Evolutionary conservation across 192 early-diverging fungal genomes (phyloP).

Genomic region (Umbelopsis ramanniana): DNA sequence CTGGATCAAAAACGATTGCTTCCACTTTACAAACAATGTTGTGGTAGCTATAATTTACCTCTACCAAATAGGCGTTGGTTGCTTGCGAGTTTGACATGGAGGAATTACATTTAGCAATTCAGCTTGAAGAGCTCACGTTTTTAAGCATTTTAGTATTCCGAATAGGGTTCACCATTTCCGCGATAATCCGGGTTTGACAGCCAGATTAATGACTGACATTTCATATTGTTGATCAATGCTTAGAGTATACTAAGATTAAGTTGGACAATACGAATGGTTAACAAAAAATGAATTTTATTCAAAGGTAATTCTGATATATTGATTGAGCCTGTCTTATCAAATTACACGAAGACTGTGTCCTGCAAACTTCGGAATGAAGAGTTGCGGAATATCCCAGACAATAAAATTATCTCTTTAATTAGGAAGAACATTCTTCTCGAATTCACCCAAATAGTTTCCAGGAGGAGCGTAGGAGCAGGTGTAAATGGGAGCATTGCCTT

Average conservation of each 20-base stretch:
- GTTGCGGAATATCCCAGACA: not conserved
- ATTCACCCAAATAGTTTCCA: slow-evolving; percentile 39
- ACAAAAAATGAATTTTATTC: not conserved
- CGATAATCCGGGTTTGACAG: not conserved
- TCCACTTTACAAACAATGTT: not conserved
- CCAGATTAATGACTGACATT: too few relatives aligned
- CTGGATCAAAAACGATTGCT: too few relatives aligned
- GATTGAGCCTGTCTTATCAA: not conserved
- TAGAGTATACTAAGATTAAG: too few relatives aligned
- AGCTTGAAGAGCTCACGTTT: not conserved
- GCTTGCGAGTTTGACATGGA: not conserved
- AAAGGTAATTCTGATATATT: not conserved
- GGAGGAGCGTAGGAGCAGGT: slow-evolving; percentile 47
- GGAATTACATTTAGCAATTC: not conserved
- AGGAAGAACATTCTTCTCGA: slow-evolving; percentile 8
- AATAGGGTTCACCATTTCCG: slow-evolving; percentile 11
- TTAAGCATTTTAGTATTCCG: slow-evolving; percentile 7
- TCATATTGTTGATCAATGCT: too few relatives aligned
- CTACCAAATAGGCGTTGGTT: not conserved
- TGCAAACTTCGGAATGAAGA: too few relatives aligned
- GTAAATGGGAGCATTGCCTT: slow-evolving; percentile 41
- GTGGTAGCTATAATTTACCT: not conserved
- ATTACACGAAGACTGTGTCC: not conserved
- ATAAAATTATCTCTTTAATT: not conserved
- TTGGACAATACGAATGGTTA: not conserved